A percentile compares a stretch with the other conserved stretches of the same genome.
Evolutionary conservation across 148 eudicot species (phyloP).

Genomic region (Cornus florida): DNA sequence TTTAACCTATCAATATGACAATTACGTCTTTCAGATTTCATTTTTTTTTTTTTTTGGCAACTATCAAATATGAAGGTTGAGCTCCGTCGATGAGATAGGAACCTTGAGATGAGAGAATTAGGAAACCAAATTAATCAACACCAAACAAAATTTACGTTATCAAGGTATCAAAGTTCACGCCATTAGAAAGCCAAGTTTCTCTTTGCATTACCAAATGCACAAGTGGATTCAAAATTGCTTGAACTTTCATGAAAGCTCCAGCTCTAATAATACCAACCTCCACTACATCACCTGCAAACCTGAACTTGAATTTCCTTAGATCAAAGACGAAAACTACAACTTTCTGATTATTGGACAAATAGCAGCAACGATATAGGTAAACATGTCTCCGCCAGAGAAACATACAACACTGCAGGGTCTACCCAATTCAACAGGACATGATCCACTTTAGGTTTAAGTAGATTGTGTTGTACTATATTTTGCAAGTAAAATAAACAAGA

Average conservation of each 20-base stretch:
- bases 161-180: neutral
- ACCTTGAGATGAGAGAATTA: constrained; percentile 45
- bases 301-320: constrained; percentile 35
- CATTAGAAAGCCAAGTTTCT: neutral
- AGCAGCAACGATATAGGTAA: neutral
- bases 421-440: neutral
- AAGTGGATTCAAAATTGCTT: constrained; percentile 68
- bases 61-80: constrained; percentile 88
- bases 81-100: constrained; percentile 88
- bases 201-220: constrained; percentile 77
- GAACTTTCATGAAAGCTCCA: constrained; percentile 69
- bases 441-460: too few relatives aligned
- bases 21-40: too few relatives aligned
- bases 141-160: neutral
- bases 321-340: constrained; percentile 2
- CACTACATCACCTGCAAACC: constrained; percentile 85
- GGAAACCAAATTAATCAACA: constrained; percentile 6
- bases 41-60: too few relatives aligned
- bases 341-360: too few relatives aligned
- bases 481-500: neutral
- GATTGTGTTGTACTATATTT: neutral
- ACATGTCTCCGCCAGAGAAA: neutral
- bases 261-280: constrained; percentile 88
- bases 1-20: constrained; percentile 36
- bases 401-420: neutral